Evolutionary conservation across 352 stramenopile genomes (phyloP).

Genomic region (Pythium grandisporangium): DNA sequence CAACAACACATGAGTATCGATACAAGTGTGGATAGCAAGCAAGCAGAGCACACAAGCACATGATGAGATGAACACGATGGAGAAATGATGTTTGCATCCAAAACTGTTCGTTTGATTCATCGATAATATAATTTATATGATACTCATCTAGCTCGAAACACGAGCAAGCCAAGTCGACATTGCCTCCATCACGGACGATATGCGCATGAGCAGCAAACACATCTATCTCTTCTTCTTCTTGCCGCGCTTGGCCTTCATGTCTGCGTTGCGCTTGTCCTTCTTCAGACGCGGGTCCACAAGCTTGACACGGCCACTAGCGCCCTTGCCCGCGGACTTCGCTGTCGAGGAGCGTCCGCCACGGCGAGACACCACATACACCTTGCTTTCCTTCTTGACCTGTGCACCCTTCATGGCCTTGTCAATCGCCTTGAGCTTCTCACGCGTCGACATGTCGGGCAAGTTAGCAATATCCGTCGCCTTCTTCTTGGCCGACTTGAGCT

Average conservation of each 20-base stretch:
- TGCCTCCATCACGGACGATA: too few species aligned
- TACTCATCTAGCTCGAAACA: too few species aligned
- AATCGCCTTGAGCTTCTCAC: constrained; percentile 97
- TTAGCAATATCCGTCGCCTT: constrained; percentile 95
- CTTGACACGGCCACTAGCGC: constrained; percentile 89
- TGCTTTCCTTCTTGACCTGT: constrained; percentile 86
- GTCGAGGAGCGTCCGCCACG: constrained; percentile 41
- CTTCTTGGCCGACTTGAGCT: constrained; percentile 96
- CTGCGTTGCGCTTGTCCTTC: constrained; percentile 90
- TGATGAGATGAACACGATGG: neutral
- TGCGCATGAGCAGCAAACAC: too few species aligned
- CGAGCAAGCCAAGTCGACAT: too few species aligned
- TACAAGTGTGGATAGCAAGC: too few species aligned
- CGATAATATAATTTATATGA: neutral
- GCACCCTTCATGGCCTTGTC: constrained; percentile 95
- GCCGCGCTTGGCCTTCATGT: constrained; percentile 74
- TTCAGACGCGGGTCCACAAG: constrained; percentile 98
- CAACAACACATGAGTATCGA: too few species aligned
- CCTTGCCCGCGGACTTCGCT: constrained; percentile 61
- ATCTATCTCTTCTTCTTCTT: constrained; percentile 84
- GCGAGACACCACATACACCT: constrained; percentile 95
- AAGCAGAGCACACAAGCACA: too few species aligned
- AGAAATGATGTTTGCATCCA: neutral
- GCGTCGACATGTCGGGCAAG: constrained; percentile 94
- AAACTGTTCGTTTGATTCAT: neutral